Conservation (phyloP, 208 protist species). For the Wallacemonas sp. region DNA sequence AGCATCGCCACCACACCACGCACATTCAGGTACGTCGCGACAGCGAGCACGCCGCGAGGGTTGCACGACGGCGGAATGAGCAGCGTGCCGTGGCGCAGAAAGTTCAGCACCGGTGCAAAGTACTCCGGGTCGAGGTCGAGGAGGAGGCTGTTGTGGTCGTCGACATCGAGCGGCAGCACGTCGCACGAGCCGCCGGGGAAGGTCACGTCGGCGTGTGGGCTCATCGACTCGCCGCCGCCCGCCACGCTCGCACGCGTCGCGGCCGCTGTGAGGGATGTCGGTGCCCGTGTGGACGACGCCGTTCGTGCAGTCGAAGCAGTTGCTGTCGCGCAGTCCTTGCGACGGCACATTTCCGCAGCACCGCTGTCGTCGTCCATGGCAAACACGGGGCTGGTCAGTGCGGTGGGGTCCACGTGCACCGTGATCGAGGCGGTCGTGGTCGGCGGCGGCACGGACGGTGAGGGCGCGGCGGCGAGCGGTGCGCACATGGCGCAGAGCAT, state of each 20-base stretch:
- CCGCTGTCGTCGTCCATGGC: too few relatives aligned
- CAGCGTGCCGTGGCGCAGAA: constrained; percentile 64
- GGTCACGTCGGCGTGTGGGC: neutral
- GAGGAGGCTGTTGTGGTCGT: constrained; percentile 62
- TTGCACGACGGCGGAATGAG: constrained; percentile 58
- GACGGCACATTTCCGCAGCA: too few relatives aligned
- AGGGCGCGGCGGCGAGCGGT: constrained; percentile 18
- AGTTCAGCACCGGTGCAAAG: constrained; percentile 84
- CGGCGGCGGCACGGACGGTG: neutral
- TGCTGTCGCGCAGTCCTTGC: too few relatives aligned
- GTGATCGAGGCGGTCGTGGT: neutral
- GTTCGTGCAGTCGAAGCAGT: too few relatives aligned
- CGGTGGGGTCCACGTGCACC: neutral
- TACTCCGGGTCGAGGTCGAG: constrained; percentile 84
- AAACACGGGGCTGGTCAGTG: too few relatives aligned
- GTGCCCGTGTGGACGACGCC: too few relatives aligned
- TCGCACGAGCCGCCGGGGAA: neutral
- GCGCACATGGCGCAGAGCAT: constrained; percentile 52
- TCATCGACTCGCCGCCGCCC: constrained; percentile 13
- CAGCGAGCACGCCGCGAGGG: constrained; percentile 63
- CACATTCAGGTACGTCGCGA: constrained; percentile 80
- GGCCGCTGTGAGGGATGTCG: neutral
- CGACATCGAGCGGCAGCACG: constrained; percentile 52
- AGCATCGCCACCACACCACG: constrained; percentile 53
- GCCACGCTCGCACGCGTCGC: neutral